Conservation (phyloP, 73 alveolate genomes). For the Tetrahymena malaccensis region DNA sequence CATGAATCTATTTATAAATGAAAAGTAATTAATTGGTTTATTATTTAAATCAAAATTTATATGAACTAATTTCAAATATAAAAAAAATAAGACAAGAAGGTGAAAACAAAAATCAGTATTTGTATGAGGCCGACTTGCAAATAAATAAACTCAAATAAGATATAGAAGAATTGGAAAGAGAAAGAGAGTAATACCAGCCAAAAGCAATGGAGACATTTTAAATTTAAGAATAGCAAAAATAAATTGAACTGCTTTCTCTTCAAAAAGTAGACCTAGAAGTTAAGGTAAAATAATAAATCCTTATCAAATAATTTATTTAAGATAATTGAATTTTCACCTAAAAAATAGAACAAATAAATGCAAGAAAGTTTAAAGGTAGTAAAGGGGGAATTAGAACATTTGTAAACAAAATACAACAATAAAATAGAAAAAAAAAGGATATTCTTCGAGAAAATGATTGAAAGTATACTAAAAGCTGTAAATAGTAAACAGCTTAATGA, state of each 20-base stretch:
- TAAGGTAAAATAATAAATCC: background rate
- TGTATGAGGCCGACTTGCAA: background rate
- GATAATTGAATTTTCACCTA: background rate
- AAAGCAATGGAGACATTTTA: background rate
- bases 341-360: background rate
- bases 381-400: background rate
- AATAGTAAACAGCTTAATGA: background rate
- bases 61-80: too few species aligned
- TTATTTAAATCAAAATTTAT: too few species aligned
- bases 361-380: background rate
- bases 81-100: background rate
- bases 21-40: background rate
- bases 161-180: background rate
- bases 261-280: background rate
- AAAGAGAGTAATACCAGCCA: background rate
- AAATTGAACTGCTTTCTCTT: background rate
- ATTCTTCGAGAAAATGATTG: background rate
- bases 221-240: background rate
- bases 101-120: background rate
- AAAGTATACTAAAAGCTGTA: background rate
- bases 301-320: too few species aligned
- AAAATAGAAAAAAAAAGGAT: background rate
- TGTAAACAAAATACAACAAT: background rate
- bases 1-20: background rate
- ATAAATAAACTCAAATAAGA: background rate